phyloP scores from a whole-genome alignment of 306 rosid genomes.

The Cicer judaicum region DNA sequence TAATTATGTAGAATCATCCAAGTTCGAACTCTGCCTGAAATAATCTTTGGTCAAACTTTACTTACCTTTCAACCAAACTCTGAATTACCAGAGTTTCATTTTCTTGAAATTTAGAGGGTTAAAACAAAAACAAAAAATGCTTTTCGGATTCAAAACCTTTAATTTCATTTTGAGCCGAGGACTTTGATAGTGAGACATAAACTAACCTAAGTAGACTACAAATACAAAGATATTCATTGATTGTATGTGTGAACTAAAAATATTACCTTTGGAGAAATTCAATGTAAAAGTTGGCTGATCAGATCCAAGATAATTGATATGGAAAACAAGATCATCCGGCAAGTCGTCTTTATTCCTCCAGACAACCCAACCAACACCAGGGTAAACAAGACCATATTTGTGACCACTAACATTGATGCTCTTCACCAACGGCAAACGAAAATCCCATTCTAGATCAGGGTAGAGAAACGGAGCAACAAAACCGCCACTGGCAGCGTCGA shows the following conservation, averaged over 20 bases:
- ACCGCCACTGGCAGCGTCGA: conserved; percentile 91
- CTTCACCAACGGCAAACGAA: conserved; percentile 78
- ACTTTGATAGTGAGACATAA: too few relatives aligned
- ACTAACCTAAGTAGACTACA: too few relatives aligned
- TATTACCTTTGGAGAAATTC: conserved; percentile 86
- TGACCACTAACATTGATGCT: conserved; percentile 93
- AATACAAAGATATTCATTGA: too few relatives aligned
- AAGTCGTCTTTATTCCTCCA: conserved; percentile 82
- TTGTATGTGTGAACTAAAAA: neutral
- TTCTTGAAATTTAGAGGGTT: too few relatives aligned
- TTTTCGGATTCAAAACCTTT: too few relatives aligned
- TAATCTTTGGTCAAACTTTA: too few relatives aligned
- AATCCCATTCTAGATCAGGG: conserved; percentile 84
- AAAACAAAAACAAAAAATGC: too few relatives aligned
- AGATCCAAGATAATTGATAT: conserved; percentile 90
- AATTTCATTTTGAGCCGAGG: too few relatives aligned
- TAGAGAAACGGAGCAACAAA: conserved; percentile 82
- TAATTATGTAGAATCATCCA: too few relatives aligned
- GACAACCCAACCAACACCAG: conserved; percentile 94
- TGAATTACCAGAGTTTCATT: too few relatives aligned
- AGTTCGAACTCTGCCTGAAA: too few relatives aligned
- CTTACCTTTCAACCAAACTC: too few relatives aligned
- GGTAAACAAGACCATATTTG: conserved; percentile 90
- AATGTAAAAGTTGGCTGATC: conserved; percentile 96
- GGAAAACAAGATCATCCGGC: conserved; percentile 86